Evolutionary conservation across 164 flowering plant species (phyloP).

Genomic region (Hamamelis virginiana): DNA sequence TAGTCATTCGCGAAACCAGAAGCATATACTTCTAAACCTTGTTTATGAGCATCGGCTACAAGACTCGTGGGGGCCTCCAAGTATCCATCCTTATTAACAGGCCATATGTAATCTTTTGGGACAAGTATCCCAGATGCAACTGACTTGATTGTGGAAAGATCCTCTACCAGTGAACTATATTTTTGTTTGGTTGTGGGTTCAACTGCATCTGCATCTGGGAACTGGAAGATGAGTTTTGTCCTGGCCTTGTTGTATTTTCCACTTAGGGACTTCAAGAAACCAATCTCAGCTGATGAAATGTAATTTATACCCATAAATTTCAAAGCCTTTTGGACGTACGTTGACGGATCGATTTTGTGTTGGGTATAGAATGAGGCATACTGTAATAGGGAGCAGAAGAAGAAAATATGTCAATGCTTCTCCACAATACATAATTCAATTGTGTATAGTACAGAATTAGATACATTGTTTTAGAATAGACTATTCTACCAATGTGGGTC

Average conservation of each 20-base stretch:
- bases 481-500: background rate
- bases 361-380: constrained; percentile 58
- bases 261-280: constrained; percentile 56
- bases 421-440: too few relatives aligned
- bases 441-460: too few relatives aligned
- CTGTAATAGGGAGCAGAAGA: constrained; percentile 33
- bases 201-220: constrained; percentile 33
- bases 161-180: constrained; percentile 43
- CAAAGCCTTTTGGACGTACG: constrained; percentile 25
- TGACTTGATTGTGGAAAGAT: constrained; percentile 55
- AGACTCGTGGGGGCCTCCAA: constrained; percentile 57
- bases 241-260: constrained; percentile 29
- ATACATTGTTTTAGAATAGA: too few relatives aligned
- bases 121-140: constrained; percentile 83
- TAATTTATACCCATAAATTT: constrained; percentile 25
- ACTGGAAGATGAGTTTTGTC: constrained; percentile 63
- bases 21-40: constrained; percentile 77
- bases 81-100: constrained; percentile 41
- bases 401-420: background rate
- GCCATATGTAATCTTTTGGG: constrained; percentile 78
- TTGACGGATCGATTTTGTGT: constrained; percentile 34
- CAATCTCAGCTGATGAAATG: constrained; percentile 83
- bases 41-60: constrained; percentile 79
- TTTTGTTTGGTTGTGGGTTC: constrained; percentile 73
- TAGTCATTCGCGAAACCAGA: constrained; percentile 76